Evolutionary conservation across 2,329 filamentous ascomycete genomes (phyloP).

Genomic region (Elsinoe fawcettii): DNA sequence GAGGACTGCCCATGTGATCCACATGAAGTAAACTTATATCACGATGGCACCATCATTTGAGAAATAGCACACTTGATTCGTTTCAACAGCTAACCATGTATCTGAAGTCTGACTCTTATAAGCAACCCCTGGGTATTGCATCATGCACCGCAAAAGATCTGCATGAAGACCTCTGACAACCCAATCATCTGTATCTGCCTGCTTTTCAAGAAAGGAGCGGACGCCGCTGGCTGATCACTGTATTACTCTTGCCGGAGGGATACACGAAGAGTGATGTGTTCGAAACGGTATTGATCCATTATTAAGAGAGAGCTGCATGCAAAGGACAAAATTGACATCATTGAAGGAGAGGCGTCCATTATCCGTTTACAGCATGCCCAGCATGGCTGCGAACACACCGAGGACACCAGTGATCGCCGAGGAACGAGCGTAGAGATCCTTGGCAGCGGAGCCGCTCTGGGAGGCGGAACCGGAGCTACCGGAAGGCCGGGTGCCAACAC

Average conservation of each 20-base stretch:
- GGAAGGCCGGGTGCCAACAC: constrained; percentile 28
- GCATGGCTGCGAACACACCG: constrained; percentile 41
- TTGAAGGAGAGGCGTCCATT: background rate
- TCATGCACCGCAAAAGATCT: constrained; percentile 2
- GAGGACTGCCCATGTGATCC: too few relatives aligned
- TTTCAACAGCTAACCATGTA: constrained; percentile 14
- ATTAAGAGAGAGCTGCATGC: constrained; percentile 13
- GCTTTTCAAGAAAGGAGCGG: constrained; percentile 9
- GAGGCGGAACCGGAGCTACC: constrained; percentile 19
- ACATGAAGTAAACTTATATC: background rate
- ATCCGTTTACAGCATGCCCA: constrained; percentile 38
- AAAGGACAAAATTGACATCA: constrained; percentile 10
- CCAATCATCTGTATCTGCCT: background rate
- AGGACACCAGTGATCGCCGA: constrained; percentile 36
- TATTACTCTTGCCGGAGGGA: background rate
- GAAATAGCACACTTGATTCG: constrained; percentile 12
- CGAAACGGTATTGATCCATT: constrained; percentile 7
- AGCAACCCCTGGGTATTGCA: constrained; percentile 8
- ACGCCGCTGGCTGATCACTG: background rate
- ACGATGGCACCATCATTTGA: background rate
- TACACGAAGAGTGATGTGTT: background rate
- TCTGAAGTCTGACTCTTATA: constrained; percentile 1
- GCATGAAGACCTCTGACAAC: background rate
- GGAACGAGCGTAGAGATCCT: constrained; percentile 33
- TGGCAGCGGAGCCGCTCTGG: constrained; percentile 34